Conservation (phyloP, 2,329 filamentous ascomycete genomes). For the Chaetomiaceae sp. region DNA sequence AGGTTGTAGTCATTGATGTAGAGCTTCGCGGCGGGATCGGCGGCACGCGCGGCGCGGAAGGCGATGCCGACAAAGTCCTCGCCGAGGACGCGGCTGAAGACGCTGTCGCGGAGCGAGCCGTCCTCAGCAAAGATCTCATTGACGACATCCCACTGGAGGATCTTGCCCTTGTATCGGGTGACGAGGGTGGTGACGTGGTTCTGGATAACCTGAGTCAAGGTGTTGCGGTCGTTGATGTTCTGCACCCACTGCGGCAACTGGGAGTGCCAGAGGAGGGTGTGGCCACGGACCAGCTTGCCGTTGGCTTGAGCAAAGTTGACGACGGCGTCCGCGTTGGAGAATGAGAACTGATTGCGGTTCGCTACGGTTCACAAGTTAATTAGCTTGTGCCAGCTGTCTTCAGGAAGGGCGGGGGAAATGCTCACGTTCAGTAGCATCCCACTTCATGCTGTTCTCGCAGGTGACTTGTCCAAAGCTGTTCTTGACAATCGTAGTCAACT, state of each 20-base stretch:
- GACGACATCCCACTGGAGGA: conserved; percentile 58
- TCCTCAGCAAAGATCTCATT: conserved; percentile 62
- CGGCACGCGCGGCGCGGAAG: conserved; percentile 61
- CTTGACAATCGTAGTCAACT: conserved; percentile 11
- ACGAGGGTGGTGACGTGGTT: conserved; percentile 57
- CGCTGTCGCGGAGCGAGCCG: conserved; percentile 52
- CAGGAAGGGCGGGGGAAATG: background rate
- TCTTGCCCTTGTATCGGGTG: conserved; percentile 58
- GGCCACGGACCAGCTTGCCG: conserved; percentile 54
- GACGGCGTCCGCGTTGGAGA: conserved; percentile 7
- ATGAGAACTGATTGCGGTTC: conserved; percentile 12
- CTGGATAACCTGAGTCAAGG: conserved; percentile 51
- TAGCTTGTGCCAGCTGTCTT: background rate
- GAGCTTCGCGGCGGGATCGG: conserved; percentile 62
- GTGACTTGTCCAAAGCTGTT: conserved; percentile 11
- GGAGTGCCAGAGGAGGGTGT: conserved; percentile 62
- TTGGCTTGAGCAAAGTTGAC: conserved; percentile 9
- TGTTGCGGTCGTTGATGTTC: conserved; percentile 46
- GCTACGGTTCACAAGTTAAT: conserved; percentile 3
- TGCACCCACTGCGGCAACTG: conserved; percentile 57
- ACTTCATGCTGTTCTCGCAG: conserved; percentile 14
- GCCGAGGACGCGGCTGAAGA: conserved; percentile 64
- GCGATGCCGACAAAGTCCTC: conserved; percentile 66
- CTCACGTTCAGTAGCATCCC: conserved; percentile 16
- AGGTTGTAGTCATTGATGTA: conserved; percentile 75